phyloP scores from a whole-genome alignment of 176 grass and related monocot genomes.

The barley (Hordeum vulgare) region MorexV3_pseudomolecules_assembly NC_058523.1:468242083-468242582 shows the following conservation, averaged over 20 bases:
- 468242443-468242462: too few relatives aligned
- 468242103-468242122: too few relatives aligned
- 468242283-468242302: background rate
- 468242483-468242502: too few relatives aligned
- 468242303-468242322: too few relatives aligned
- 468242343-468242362: background rate
- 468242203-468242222: background rate
- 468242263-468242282: background rate
- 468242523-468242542: too few relatives aligned
- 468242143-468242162: background rate
- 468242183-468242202: background rate
- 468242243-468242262: background rate
- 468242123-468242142: background rate
- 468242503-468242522: too few relatives aligned
- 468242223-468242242: background rate
- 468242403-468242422: too few relatives aligned
- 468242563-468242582: too few relatives aligned
- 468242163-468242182: background rate
- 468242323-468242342: background rate
- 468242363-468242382: background rate
- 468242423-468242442: too few relatives aligned
- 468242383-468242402: background rate
- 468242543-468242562: too few relatives aligned
- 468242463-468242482: too few relatives aligned
- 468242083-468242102: too few relatives aligned